Percentiles rank a stretch among this genome's conserved stretches.
phyloP scores from a whole-genome alignment of 305 asterid genomes.

The Fraxinus albicans region DNA sequence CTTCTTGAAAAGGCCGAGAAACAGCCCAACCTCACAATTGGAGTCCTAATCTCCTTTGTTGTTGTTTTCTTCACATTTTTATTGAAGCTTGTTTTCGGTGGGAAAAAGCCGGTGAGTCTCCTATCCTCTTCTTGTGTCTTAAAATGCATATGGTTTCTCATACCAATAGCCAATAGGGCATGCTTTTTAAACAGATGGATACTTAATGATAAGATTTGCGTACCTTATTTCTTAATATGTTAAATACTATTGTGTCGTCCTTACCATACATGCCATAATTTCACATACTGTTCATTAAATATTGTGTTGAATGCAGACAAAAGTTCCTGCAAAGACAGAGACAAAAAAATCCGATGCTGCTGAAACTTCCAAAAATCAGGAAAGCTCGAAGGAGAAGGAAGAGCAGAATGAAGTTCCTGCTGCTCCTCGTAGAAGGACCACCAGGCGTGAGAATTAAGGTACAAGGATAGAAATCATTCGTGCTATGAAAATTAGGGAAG shows the following conservation, averaged over 20 bases:
- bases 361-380: slow-evolving; percentile 48
- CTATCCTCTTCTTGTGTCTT: neutral
- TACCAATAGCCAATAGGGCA: neutral
- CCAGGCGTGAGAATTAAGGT: slow-evolving; percentile 38
- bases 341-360: slow-evolving; percentile 38
- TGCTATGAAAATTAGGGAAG: neutral
- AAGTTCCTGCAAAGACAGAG: slow-evolving; percentile 35
- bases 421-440: slow-evolving; percentile 33
- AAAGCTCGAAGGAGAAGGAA: slow-evolving; percentile 47
- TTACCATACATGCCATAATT: neutral
- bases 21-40: slow-evolving; percentile 78
- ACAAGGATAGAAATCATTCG: neutral
- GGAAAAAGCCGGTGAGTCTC: slow-evolving; percentile 64
- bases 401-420: slow-evolving; percentile 23
- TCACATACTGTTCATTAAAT: neutral
- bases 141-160: neutral
- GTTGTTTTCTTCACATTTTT: slow-evolving; percentile 56
- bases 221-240: neutral
- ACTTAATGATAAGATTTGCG: neutral
- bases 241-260: neutral
- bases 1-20: slow-evolving; percentile 81
- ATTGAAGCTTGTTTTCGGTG: slow-evolving; percentile 68
- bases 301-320: slow-evolving; percentile 39
- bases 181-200: neutral
- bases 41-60: slow-evolving; percentile 48